A percentile compares a stretch with the other conserved stretches of the same genome.
phyloP scores from a whole-genome alignment of 228 moss, liverwort and hornwort species.

The Sphagnum magellanicum region DNA sequence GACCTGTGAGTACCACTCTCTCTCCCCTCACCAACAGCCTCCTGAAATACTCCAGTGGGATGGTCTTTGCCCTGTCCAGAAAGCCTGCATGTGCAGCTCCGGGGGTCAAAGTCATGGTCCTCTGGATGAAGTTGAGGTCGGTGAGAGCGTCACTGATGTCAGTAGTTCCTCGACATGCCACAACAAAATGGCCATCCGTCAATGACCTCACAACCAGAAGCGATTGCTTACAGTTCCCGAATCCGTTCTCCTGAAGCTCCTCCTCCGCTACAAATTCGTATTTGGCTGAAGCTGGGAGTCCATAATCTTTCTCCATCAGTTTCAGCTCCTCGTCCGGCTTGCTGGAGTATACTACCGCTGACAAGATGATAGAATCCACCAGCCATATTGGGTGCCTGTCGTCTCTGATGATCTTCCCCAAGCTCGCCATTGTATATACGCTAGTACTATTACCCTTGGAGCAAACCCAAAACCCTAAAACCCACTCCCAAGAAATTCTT shows the following conservation, averaged over 20 bases:
- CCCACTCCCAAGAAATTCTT: too few species aligned
- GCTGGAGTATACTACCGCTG: constrained; percentile 74
- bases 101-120: constrained; percentile 79
- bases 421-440: constrained; percentile 48
- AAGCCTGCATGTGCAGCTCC: constrained; percentile 93
- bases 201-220: constrained; percentile 62
- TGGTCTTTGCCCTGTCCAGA: constrained; percentile 80
- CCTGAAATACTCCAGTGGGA: constrained; percentile 87
- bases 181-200: constrained; percentile 69
- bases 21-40: constrained; percentile 73
- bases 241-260: constrained; percentile 70
- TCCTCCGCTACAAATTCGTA: constrained; percentile 74
- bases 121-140: constrained; percentile 83
- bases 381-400: constrained; percentile 93
- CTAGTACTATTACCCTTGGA: not conserved
- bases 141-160: constrained; percentile 78
- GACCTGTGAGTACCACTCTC: constrained; percentile 73
- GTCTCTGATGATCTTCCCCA: constrained; percentile 85
- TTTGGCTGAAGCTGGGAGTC: constrained; percentile 65
- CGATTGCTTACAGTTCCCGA: constrained; percentile 62
- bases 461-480: too few species aligned
- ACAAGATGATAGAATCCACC: constrained; percentile 87
- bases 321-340: constrained; percentile 70
- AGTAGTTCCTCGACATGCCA: constrained; percentile 84
- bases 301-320: constrained; percentile 79